These are phyloP conservation scores for Nannochloris sp. DNA, from an alignment of 139 green algal genomes.

Conservation along the genomic window DNA sequence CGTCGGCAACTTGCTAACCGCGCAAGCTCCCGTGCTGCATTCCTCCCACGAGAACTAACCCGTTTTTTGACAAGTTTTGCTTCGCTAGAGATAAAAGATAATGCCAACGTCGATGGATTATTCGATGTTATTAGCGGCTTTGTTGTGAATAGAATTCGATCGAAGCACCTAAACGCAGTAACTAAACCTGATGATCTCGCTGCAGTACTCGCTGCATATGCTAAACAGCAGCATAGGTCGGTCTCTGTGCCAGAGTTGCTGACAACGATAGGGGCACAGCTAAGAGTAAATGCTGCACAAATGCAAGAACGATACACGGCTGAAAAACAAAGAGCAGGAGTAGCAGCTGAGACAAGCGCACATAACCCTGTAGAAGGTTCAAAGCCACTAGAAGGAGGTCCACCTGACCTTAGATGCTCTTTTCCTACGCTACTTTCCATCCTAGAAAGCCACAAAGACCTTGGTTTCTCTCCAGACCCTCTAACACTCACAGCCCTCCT, in stretches of 20 bases:
- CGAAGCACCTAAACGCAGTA: conserved; percentile 32
- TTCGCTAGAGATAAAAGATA: neutral
- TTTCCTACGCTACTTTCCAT: too few species aligned
- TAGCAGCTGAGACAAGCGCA: too few species aligned
- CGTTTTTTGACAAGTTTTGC: conserved; percentile 18
- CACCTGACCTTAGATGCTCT: too few species aligned
- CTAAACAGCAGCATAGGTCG: conserved; percentile 18
- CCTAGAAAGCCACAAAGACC: too few species aligned
- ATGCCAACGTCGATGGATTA: conserved; percentile 11
- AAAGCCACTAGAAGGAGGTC: too few species aligned
- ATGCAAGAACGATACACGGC: too few species aligned
- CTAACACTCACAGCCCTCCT: too few species aligned
- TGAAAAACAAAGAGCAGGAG: too few species aligned
- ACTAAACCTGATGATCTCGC: conserved; percentile 16
- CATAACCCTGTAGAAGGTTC: too few species aligned
- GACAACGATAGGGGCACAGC: conserved; percentile 24
- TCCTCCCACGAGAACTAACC: conserved; percentile 33
- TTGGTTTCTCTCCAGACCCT: too few species aligned
- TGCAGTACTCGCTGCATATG: conserved; percentile 27
- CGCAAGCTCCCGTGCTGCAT: conserved; percentile 16
- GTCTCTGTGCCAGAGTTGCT: conserved; percentile 42
- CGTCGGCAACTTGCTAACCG: conserved; percentile 41
- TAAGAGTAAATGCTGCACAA: conserved; percentile 1
- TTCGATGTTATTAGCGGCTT: conserved; percentile 29
- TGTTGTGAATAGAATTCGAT: conserved; percentile 29